Base-by-base conservation (phyloP, 352 stramenopile genomes). In the Globisporangium takayamanum region DNA sequence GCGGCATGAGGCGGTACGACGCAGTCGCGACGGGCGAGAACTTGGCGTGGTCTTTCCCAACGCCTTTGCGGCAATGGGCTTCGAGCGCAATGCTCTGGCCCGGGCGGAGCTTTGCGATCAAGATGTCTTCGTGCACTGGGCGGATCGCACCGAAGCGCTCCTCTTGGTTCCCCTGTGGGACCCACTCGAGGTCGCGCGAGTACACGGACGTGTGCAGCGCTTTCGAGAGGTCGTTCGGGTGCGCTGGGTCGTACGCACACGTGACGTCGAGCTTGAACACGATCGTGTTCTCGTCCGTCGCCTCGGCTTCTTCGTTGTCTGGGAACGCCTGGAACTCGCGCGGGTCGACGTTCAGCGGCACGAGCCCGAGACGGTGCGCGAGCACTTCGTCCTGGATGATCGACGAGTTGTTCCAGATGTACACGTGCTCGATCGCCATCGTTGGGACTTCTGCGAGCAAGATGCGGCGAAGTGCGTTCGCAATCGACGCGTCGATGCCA, bases 31-130 rank as follows among this genome's bases (percentile, higher is more conserved):
- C 96, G 2, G 97, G 97, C 25, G 91, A 98, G 64, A 96, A 99
- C 73, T 99, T 99, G 53, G 97, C 96, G 74, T 99, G 97, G 69
- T 98, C 95, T 62, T 98, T 98, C 22, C 95, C 97, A 5, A 98
- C 85, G 26, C 96, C 96, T 71, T 97, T 97, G 22, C 89, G 83
- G 53, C 87, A 97, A 69, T 98, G 94, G 22, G 91, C 92, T 68
- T 99, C 96, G 11, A 99, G 78, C 49, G 94, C 90, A 66, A 99
- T 98, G 50, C 89, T 91, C 80, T 99, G 96, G 48, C 95, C 95
- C 2, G 96, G 95, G 54, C 94, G 84, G 41, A 99, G 70, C 73
- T 99, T 99, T 16, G 94, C 94, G 28, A 99, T 88, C 59, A 99
- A 68, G 67, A 99, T 99, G 71, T 99, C 94, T 68, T 97, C 92